Base-by-base conservation (phyloP, 805 yeast species). In the Barnettozyma sucrosica region DNA sequence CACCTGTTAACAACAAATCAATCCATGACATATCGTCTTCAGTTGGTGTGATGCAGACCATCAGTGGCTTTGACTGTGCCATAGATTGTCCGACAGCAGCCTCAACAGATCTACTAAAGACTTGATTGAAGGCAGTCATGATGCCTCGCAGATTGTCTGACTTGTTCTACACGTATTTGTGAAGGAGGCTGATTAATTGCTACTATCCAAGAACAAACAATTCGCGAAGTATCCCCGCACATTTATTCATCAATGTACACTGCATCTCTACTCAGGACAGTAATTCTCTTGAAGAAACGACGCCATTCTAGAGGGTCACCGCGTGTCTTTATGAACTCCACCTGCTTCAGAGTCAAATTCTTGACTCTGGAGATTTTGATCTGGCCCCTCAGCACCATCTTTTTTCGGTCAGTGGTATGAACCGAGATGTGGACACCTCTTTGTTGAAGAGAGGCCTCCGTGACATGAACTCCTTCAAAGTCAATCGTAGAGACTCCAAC, bases 231-330 rank as follows among this genome's bases (percentile, higher is more conserved):
- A 28, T 11, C 7, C 32, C 14, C 21, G 11, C 13, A 18, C 37
- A 18, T 18, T 23, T 42, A 44, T 11, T 57, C 53, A 1, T 67
- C 79, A 13, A 74, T 63, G 46, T 71, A 74, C 11, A 80, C 79
- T 4, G 77, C 72, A 36, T 78, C 81, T 57, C 82, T 74, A 54
- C 85, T 80, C n/a, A 74, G 58, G 10, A 77, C 61, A 1, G 82
- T 75, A 26, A 80, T 69, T 41, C 71, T 70, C 56, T 80, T 80
- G 65, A 84, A 83, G 18, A 83, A 65, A 14, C 80, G 65, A 62
- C 89, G 71, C 89, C 89, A 83, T 60, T 83, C 89, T 36, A 83
- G 59, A 0, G 89, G 89, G 63, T 83, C 89, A 0, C 85, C 87
- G 32, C 72, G 71, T 3, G 73, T 66, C 53, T 78, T 79, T 33